Conservation (phyloP, 2,329 filamentous ascomycete species). For the Colletotrichum sublineola region DNA sequence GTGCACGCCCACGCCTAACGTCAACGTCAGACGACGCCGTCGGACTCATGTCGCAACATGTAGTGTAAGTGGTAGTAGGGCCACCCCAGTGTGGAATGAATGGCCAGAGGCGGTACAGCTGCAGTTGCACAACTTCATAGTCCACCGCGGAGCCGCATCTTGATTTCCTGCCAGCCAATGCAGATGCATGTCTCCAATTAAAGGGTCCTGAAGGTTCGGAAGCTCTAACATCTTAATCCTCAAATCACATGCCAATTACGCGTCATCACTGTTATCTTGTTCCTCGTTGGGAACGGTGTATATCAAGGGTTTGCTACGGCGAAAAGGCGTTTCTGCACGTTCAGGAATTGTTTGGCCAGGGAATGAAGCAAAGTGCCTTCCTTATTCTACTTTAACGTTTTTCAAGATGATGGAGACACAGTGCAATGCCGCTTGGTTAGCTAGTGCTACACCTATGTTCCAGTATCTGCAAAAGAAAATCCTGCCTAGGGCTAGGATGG, state of each 20-base stretch:
- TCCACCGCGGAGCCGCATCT: slow-evolving; percentile 38
- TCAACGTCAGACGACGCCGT: not conserved
- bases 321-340: not conserved
- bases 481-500: not conserved
- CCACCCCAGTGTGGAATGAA: slow-evolving; percentile 2
- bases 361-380: not conserved
- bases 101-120: not conserved
- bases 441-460: slow-evolving; percentile 20
- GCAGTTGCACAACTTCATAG: not conserved
- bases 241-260: slow-evolving; percentile 34
- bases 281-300: slow-evolving; percentile 15
- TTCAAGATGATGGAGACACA: not conserved
- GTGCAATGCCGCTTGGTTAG: slow-evolving; percentile 3
- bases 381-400: not conserved
- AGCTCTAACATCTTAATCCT: slow-evolving; percentile 28
- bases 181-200: slow-evolving; percentile 21
- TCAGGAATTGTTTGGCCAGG: not conserved
- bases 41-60: not conserved
- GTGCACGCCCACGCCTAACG: not conserved
- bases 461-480: slow-evolving; percentile 18
- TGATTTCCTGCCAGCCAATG: slow-evolving; percentile 11
- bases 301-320: slow-evolving; percentile 8
- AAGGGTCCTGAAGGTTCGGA: slow-evolving; percentile 4
- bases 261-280: slow-evolving; percentile 33
- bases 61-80: slow-evolving; percentile 3